A percentile compares a stretch with the other conserved stretches of the same genome.
Evolutionary conservation across 1,139 yeast species (phyloP).

Genomic region (Saccharomycopsis hybrid): DNA sequence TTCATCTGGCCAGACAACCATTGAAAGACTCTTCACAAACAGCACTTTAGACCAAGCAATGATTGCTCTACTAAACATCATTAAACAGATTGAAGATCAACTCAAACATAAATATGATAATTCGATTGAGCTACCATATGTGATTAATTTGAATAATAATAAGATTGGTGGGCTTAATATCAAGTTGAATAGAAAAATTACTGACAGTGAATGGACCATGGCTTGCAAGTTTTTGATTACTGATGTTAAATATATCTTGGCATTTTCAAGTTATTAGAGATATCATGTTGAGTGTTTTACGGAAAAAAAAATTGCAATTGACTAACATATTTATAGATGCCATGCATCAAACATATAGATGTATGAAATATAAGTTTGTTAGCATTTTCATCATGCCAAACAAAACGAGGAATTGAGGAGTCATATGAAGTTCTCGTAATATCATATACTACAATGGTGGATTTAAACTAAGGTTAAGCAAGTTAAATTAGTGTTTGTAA

Average conservation of each 20-base stretch:
- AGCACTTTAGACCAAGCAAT: slow-evolving; percentile 69
- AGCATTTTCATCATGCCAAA: no score
- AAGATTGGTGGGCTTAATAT: slow-evolving; percentile 76
- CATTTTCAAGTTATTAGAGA: slow-evolving; percentile 25
- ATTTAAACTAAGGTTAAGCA: no score
- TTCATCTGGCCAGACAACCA: slow-evolving; percentile 59
- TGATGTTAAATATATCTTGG: slow-evolving; percentile 52
- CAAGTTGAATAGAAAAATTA: slow-evolving; percentile 52
- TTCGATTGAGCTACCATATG: slow-evolving; percentile 68
- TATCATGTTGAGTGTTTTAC: no score
- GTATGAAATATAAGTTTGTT: no score
- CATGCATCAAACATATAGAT: no score
- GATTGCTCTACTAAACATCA: slow-evolving; percentile 64
- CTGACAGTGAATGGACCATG: slow-evolving; percentile 81
- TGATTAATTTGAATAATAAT: slow-evolving; percentile 48
- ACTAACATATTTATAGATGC: no score
- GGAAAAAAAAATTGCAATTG: no score
- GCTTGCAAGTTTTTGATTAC: slow-evolving; percentile 81
- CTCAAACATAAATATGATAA: slow-evolving; percentile 41
- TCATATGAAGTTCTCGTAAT: no score
- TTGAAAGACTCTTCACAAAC: slow-evolving; percentile 64
- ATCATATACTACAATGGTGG: no score
- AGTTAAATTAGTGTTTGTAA: no score
- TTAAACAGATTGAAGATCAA: slow-evolving; percentile 48
- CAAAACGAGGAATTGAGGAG: no score